Evolutionary conservation across 306 rosid species (phyloP), one percentile per base, ranked within the genome.

Genomic region (Vigna unguiculata): DNA sequence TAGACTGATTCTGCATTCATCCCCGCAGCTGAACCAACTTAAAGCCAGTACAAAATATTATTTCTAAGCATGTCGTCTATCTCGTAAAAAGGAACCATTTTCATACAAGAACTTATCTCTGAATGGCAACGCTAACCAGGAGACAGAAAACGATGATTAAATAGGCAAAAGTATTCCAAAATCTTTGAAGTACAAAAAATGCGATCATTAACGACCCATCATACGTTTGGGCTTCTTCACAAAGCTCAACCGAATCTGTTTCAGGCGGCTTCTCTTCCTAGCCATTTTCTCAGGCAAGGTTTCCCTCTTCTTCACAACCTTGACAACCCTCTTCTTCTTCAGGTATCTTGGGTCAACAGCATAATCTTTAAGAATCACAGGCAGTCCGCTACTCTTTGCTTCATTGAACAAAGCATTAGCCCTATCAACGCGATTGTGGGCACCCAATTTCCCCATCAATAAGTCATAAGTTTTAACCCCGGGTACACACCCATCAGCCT

Each of bases 211-310:
- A 73, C 94, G 83, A 2, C 89, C 73, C 91, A 81, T 81, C 74
- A 4, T 45, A 67, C 76, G 30, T 34, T 67, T 88, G 0, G 98
- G 92, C 72, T 91, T 91, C 92, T 87, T 91, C 51, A 91, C 98
- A 58, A 81, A 93, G 82, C 91, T 90, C 83, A 93, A 32, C 21
- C 98, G 85, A 75, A 90, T 91, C 84, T 93, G 88, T 74, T 93
- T 88, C 61, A 93, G 73, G 49, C 89, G 91, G n/a, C 92, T 90
- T 86, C 95, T 93, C 88, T 93, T 93, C 87, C 96, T 88, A 0
- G 88, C 90, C 98, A 87, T 91, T 83, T 88, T 91, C 88, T 93
- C 98, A 0, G 95, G 97, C 79, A 94, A 81, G 5, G 96, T 92
- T 82, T 90, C 97, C 81, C 60, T 85, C 89, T 91, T 88, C 88